Conservation (phyloP, 306 rosid genomes). For the Rubus parviflorus region DNA sequence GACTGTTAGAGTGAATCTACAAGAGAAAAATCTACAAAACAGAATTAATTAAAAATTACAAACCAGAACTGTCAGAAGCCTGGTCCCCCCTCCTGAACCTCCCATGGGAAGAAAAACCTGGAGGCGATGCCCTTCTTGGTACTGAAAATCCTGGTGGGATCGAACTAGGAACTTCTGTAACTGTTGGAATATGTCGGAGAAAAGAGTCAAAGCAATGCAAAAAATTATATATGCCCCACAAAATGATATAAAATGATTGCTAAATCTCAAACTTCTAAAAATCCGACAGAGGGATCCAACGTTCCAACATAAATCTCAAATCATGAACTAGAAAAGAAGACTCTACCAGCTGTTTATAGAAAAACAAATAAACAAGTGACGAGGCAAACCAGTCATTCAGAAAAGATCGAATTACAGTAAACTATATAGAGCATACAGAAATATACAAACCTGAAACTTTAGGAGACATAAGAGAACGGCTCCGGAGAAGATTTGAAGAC, state of each 20-base stretch:
- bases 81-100: background rate
- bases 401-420: background rate
- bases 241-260: background rate
- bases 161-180: constrained; percentile 11
- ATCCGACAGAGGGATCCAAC: background rate
- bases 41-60: background rate
- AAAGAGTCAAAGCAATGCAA: constrained; percentile 1
- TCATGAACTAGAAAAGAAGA: constrained; percentile 1
- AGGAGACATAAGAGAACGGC: constrained; percentile 7
- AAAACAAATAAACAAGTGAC: background rate
- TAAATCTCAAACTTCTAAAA: background rate
- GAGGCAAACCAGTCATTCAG: background rate
- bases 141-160: constrained; percentile 15
- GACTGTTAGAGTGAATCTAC: background rate
- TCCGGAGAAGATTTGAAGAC: background rate
- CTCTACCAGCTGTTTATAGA: background rate
- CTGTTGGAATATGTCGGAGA: background rate
- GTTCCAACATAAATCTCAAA: background rate
- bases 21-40: background rate
- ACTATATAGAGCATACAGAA: background rate
- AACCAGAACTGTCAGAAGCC: constrained; percentile 15
- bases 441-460: constrained; percentile 15
- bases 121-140: constrained; percentile 20
- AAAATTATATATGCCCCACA: background rate
- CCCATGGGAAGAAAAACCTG: constrained; percentile 21